These are phyloP conservation scores for Biscogniauxia marginata DNA, from an alignment of 2,329 filamentous ascomycete species.

Conservation along the genomic window DNA sequence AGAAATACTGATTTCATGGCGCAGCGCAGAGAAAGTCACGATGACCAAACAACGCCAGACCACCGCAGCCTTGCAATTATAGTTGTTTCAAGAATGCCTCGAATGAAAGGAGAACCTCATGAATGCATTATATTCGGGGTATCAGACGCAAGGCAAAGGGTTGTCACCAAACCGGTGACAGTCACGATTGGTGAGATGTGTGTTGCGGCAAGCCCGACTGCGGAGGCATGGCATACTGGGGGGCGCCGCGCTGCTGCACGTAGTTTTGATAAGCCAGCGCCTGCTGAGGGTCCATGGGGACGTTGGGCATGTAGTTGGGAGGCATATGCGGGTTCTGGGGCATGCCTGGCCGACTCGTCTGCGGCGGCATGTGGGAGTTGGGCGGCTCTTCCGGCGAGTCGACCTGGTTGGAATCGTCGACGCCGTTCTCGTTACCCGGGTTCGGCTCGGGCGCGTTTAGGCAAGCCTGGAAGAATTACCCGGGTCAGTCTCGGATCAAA, in stretches of 20 bases:
- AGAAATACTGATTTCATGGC: constrained; percentile 23
- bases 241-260: constrained; percentile 67
- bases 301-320: constrained; percentile 59
- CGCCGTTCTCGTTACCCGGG: constrained; percentile 76
- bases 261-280: constrained; percentile 83
- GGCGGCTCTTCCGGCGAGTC: constrained; percentile 90
- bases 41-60: constrained; percentile 43
- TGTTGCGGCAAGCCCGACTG: constrained; percentile 78
- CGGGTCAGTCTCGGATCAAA: constrained; percentile 32
- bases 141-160: constrained; percentile 43
- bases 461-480: constrained; percentile 67
- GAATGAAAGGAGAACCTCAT: constrained; percentile 38
- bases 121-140: constrained; percentile 59
- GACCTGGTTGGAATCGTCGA: constrained; percentile 72
- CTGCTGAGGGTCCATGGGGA: constrained; percentile 73
- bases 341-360: constrained; percentile 62
- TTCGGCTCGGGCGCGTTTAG: constrained; percentile 92
- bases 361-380: constrained; percentile 71
- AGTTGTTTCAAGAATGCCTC: constrained; percentile 34
- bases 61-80: constrained; percentile 43
- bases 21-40: constrained; percentile 26
- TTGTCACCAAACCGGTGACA: constrained; percentile 28
- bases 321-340: constrained; percentile 64
- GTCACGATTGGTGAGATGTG: constrained; percentile 75
- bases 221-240: constrained; percentile 74